These are phyloP conservation scores for Stentor coeruleus DNA, from an alignment of 73 alveolate species.

Conservation along the genomic window DNA sequence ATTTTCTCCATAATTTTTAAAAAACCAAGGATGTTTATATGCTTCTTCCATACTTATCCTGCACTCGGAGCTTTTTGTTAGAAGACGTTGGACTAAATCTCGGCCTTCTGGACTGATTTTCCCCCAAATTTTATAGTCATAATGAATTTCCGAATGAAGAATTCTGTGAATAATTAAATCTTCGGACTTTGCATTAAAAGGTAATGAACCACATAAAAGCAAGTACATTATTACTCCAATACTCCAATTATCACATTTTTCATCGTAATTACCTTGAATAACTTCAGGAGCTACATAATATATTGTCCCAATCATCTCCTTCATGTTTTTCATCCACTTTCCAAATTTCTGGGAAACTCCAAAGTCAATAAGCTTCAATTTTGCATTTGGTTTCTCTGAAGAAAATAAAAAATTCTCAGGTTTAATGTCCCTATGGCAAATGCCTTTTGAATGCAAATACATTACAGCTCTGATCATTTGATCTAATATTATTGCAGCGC, in stretches of 20 bases:
- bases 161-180: constrained; percentile 25
- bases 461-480: constrained; percentile 66
- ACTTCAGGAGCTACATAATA: constrained; percentile 61
- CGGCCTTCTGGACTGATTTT: constrained; percentile 40
- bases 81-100: constrained; percentile 39
- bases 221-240: constrained; percentile 52
- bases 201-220: constrained; percentile 39
- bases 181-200: constrained; percentile 38
- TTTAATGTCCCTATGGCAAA: constrained; percentile 91
- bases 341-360: constrained; percentile 58
- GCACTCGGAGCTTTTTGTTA: constrained; percentile 34
- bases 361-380: constrained; percentile 76
- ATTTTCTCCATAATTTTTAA: neutral
- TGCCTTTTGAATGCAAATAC: constrained; percentile 81
- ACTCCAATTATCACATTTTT: constrained; percentile 63
- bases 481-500: constrained; percentile 48
- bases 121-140: constrained; percentile 33
- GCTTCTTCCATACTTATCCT: constrained; percentile 41
- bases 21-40: constrained; percentile 40
- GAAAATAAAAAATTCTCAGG: constrained; percentile 89
- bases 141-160: neutral
- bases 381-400: constrained; percentile 61
- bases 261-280: constrained; percentile 34
- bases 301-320: constrained; percentile 39
- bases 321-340: constrained; percentile 24